phyloP scores from a whole-genome alignment of 2,329 filamentous ascomycete species.

The Colletotrichum viniferum region DNA sequence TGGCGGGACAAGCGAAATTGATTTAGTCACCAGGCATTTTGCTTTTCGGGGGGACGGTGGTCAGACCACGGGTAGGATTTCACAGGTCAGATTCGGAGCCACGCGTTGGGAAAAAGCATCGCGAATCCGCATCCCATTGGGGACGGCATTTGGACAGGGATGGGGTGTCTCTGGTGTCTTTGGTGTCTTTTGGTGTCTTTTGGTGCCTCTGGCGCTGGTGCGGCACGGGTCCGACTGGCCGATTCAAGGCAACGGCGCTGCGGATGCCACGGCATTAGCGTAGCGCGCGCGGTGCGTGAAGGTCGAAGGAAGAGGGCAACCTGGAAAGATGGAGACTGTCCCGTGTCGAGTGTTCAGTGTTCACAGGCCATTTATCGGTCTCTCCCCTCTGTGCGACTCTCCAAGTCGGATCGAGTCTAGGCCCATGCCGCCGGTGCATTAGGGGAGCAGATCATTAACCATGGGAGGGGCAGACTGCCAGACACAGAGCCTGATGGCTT shows the following conservation, averaged over 20 bases:
- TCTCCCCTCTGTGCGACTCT: not conserved
- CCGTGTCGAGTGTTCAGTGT: not conserved
- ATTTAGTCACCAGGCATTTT: not conserved
- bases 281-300: not conserved
- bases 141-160: not conserved
- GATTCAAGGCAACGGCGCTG: conserved; percentile 10
- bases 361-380: not conserved
- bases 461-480: not conserved
- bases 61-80: not conserved
- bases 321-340: not conserved
- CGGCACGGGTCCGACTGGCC: conserved; percentile 1
- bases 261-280: conserved; percentile 9
- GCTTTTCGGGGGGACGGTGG: not conserved
- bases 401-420: not conserved
- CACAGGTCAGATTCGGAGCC: not conserved
- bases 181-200: not conserved
- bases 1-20: conserved; percentile 2
- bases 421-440: not conserved
- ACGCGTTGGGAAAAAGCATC: not conserved
- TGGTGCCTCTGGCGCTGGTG: not conserved
- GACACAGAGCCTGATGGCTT: not conserved
- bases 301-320: not conserved
- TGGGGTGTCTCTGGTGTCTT: not conserved
- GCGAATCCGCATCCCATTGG: not conserved
- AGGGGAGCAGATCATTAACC: not conserved